Base-by-base conservation (phyloP, 2,329 filamentous ascomycete genomes). In the Alternaria consortialis region DNA sequence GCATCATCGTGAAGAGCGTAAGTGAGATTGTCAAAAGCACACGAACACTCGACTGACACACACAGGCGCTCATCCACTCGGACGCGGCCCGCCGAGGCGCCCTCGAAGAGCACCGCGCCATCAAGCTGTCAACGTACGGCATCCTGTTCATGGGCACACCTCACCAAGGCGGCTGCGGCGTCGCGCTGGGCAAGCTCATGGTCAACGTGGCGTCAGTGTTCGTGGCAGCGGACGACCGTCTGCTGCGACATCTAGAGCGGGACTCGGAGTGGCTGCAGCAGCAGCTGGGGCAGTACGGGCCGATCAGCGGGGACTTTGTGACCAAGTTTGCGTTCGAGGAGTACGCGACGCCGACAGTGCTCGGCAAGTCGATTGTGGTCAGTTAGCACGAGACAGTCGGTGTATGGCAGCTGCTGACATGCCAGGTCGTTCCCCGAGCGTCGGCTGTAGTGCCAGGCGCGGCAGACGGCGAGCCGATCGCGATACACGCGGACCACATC, bases 91-190 rank as follows among this genome's bases (percentile, higher is more conserved):
- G 66, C 15, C 42, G 58, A 57, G 67, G 63, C 37, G 67, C 70
- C 43, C 63, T 75, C 8, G 53, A 70, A 61, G 62, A 77, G 50
- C 72, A 75, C 42, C 69, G 65, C 53, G 67, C 74, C 7, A 75
- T 80, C 58, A 76, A 76, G 58, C 51, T 66, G 29, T 80, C 74
- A 20, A 81, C 77, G 50, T 77, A 79, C 64, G 76, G 77, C 8
- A 76, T 80, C 62, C 55, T 81, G 11, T 80, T 81, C 65, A 75
- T 80, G 62, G 78, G 78, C 27, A 81, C 78, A 23, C 78, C 77
- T 43, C 76, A 80, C 65, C 69, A 79, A 60, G 79, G 77, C 54
- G 74, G 75, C 46, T 72, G 69, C 42, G 73, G 76, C 29, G 75
- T 76, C 9, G 44, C 60, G 61, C 59, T 74, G 2, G 74, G 73